Evolutionary conservation across 1,284 basidiomycete genomes (phyloP).

Genomic region (Ganoderma lucidum): DNA sequence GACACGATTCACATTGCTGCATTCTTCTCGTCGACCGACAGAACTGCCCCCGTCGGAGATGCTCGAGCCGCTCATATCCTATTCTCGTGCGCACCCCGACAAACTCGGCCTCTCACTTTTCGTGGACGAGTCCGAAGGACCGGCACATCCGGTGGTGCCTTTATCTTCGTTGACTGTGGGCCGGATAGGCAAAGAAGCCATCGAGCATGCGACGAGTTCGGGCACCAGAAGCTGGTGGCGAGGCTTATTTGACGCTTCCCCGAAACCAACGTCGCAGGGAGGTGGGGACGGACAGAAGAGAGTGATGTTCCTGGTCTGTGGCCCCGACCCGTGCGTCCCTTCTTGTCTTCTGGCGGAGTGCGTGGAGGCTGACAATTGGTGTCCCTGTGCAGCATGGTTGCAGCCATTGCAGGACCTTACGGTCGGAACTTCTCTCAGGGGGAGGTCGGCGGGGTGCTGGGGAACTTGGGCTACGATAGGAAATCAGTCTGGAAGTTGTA

Average conservation of each 20-base stretch:
- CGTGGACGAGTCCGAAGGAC: constrained; percentile 59
- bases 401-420: constrained; percentile 76
- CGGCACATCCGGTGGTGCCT: constrained; percentile 34
- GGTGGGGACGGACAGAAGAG: constrained; percentile 42
- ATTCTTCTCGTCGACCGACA: constrained; percentile 64
- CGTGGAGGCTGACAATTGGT: constrained; percentile 14
- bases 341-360: constrained; percentile 9
- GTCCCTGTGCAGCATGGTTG: constrained; percentile 66
- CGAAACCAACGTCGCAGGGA: constrained; percentile 31
- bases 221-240: constrained; percentile 53
- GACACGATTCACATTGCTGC: constrained; percentile 74
- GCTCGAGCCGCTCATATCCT: constrained; percentile 56
- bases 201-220: constrained; percentile 52
- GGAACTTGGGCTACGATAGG: constrained; percentile 66
- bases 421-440: constrained; percentile 82
- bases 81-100: constrained; percentile 59
- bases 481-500: constrained; percentile 75
- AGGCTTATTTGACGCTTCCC: constrained; percentile 42
- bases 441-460: constrained; percentile 70
- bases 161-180: constrained; percentile 49
- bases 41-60: constrained; percentile 74
- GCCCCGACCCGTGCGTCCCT: constrained; percentile 76
- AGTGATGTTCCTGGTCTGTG: constrained; percentile 76
- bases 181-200: constrained; percentile 57
- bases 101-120: constrained; percentile 65